Percentiles rank a stretch among this genome's conserved stretches.
Evolutionary conservation across 352 stramenopile genomes (phyloP).

Genomic region (Globisporangium apiculatum): DNA sequence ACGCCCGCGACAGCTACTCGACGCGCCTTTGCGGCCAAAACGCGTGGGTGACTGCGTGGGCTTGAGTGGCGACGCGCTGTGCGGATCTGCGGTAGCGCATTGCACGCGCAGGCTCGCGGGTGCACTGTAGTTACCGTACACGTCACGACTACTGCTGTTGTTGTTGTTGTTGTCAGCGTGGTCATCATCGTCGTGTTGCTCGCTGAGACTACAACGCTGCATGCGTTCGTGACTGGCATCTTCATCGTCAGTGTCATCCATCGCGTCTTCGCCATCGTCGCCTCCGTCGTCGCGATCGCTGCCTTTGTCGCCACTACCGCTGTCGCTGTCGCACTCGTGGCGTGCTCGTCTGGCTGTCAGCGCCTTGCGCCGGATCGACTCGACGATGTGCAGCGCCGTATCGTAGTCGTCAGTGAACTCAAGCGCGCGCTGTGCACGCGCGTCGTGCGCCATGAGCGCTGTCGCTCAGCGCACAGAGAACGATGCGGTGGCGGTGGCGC

Average conservation of each 20-base stretch:
- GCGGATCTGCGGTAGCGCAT: neutral
- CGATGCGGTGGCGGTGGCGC: neutral
- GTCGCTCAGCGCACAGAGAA: too few species aligned
- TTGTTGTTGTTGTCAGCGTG: constrained; percentile 1
- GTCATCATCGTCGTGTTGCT: neutral
- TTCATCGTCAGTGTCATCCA: neutral
- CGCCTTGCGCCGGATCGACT: constrained; percentile 15
- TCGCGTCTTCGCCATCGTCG: too few species aligned
- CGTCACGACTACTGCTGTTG: neutral
- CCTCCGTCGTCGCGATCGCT: neutral
- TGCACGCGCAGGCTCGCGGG: neutral
- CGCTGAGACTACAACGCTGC: neutral
- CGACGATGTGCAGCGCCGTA: constrained; percentile 13
- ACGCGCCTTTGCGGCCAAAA: neutral
- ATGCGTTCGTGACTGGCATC: neutral
- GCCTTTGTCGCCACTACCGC: neutral
- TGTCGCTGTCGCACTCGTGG: neutral
- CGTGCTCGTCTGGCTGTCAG: constrained; percentile 2
- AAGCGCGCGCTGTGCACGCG: neutral
- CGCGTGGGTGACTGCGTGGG: neutral
- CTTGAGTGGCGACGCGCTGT: neutral
- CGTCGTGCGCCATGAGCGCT: constrained; percentile 5
- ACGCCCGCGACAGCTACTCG: neutral
- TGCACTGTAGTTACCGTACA: neutral
- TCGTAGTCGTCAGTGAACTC: constrained; percentile 9